phyloP scores from a whole-genome alignment of 805 yeast species.

The Saturnispora saitoi region DNA sequence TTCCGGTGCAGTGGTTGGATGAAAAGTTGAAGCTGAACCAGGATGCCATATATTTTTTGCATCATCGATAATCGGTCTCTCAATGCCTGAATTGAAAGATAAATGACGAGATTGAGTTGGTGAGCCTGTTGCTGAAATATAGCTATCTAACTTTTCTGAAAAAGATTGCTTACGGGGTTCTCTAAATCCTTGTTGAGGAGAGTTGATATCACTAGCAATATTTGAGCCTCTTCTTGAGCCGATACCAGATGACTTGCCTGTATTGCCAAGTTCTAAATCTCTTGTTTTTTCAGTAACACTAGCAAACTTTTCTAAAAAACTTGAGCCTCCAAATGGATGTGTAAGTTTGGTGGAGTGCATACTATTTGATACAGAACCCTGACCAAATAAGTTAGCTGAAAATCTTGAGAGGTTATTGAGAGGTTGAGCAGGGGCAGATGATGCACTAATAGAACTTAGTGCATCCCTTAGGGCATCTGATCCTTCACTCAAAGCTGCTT shows the following conservation, averaged over 20 bases:
- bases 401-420: slow-evolving; percentile 23
- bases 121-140: slow-evolving; percentile 27
- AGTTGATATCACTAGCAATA: slow-evolving; percentile 23
- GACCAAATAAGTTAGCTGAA: slow-evolving; percentile 38
- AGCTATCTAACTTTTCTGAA: slow-evolving; percentile 56
- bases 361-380: slow-evolving; percentile 47
- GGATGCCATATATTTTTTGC: slow-evolving; percentile 53
- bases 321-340: slow-evolving; percentile 24
- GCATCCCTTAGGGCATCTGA: slow-evolving; percentile 28
- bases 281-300: slow-evolving; percentile 62
- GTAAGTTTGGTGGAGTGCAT: slow-evolving; percentile 9
- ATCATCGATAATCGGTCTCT: slow-evolving; percentile 26
- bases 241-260: slow-evolving; percentile 23
- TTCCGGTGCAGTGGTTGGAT: slow-evolving; percentile 30
- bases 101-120: slow-evolving; percentile 24
- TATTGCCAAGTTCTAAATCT: slow-evolving; percentile 40
- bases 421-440: slow-evolving; percentile 16
- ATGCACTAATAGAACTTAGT: slow-evolving; percentile 27
- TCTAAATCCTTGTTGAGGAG: slow-evolving; percentile 25
- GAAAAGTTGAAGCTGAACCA: slow-evolving; percentile 52
- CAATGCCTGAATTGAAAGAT: slow-evolving; percentile 24
- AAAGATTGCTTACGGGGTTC: slow-evolving; percentile 39
- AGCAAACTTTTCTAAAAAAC: slow-evolving; percentile 55
- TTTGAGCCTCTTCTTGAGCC: slow-evolving; percentile 48
- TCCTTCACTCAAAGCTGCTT: slow-evolving; percentile 25